These are phyloP conservation scores for Mortierella sp. DNA, from an alignment of 371 early-diverging fungal species.

Conservation along the genomic window DNA sequence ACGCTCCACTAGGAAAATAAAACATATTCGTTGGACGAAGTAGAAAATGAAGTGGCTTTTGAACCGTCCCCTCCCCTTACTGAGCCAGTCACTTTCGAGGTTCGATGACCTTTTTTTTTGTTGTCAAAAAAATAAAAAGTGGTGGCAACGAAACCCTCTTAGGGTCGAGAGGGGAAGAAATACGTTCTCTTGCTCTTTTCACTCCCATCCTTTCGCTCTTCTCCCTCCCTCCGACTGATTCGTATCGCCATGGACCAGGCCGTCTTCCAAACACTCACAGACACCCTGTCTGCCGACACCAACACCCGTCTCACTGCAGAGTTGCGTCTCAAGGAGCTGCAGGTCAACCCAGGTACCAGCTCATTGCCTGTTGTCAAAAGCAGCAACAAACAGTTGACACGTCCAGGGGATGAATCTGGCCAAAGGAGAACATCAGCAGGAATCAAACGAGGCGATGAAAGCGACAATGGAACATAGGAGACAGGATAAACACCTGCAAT, in stretches of 20 bases:
- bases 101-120: neutral
- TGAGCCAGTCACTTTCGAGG: neutral
- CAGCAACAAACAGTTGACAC: neutral
- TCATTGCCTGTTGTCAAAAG: neutral
- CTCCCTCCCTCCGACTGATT: slow-evolving; percentile 6
- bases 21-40: neutral
- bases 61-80: no score
- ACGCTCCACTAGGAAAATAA: neutral
- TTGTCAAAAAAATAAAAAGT: neutral
- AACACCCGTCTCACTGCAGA: slow-evolving; percentile 80
- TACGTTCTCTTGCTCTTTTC: neutral
- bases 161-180: neutral
- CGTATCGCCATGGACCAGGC: slow-evolving; percentile 73
- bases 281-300: slow-evolving; percentile 77
- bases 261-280: slow-evolving; percentile 78
- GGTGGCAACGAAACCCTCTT: slow-evolving; percentile 3
- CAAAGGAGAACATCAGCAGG: neutral
- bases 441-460: neutral
- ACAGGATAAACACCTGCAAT: neutral
- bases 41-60: neutral
- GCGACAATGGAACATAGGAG: neutral
- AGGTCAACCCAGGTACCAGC: slow-evolving; percentile 66
- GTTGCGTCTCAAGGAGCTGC: slow-evolving; percentile 75
- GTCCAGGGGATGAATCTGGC: neutral
- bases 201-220: neutral